Evolutionary conservation across 2,329 filamentous ascomycete species (phyloP).

Genomic region (Arachnomyces sp.): DNA sequence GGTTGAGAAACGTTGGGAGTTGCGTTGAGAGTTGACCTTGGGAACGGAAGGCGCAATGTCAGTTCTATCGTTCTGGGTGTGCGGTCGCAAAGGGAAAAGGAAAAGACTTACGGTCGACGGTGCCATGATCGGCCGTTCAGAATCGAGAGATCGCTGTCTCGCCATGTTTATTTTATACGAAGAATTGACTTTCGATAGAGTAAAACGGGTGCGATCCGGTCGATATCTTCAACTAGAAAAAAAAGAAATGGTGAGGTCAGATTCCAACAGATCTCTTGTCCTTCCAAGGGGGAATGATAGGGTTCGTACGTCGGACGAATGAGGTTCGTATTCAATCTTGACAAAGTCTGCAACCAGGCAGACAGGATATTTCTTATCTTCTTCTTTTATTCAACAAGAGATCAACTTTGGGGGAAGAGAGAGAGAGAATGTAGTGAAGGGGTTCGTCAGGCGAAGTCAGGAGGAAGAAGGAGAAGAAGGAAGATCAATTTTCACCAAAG

Average conservation of each 20-base stretch:
- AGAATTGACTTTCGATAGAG: background rate
- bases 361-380: too few species aligned
- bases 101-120: constrained; percentile 30
- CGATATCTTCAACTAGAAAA: constrained; percentile 16
- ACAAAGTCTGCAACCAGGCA: too few species aligned
- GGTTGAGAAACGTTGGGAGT: constrained; percentile 48
- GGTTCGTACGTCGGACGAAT: too few species aligned
- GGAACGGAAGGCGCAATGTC: constrained; percentile 2
- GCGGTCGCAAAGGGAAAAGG: constrained; percentile 6
- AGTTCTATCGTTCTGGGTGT: background rate
- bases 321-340: too few species aligned
- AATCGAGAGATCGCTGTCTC: constrained; percentile 43
- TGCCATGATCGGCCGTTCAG: constrained; percentile 49
- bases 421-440: too few species aligned
- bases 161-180: constrained; percentile 21
- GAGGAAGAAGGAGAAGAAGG: background rate
- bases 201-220: constrained; percentile 5
- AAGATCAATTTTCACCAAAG: background rate
- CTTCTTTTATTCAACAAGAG: too few species aligned
- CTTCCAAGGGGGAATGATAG: too few species aligned
- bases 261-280: too few species aligned
- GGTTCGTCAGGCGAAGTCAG: too few species aligned
- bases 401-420: too few species aligned
- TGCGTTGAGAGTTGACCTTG: constrained; percentile 39
- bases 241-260: constrained; percentile 14